phyloP scores from a whole-genome alignment of 495 filamentous ascomycete species.

The Geoglossum glabrum region DNA sequence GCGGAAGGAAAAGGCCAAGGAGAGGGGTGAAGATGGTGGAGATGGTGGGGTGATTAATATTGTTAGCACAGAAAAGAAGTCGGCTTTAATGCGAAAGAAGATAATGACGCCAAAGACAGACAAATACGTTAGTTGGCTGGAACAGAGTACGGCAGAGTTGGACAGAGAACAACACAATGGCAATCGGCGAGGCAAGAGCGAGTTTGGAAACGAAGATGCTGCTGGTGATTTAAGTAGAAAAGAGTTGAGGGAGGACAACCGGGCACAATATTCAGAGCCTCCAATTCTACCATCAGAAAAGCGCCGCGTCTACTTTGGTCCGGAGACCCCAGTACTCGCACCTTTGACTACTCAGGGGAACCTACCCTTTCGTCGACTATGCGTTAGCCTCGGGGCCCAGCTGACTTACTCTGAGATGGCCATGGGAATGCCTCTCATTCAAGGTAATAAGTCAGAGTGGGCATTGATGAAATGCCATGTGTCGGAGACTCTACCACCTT shows the following conservation, averaged over 20 bases:
- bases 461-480: slow-evolving; percentile 79
- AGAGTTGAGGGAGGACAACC: slow-evolving; percentile 35
- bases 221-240: slow-evolving; percentile 21
- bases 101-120: slow-evolving; percentile 49
- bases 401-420: slow-evolving; percentile 98
- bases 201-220: slow-evolving; percentile 6
- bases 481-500: slow-evolving; percentile 50
- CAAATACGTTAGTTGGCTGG: slow-evolving; percentile 52
- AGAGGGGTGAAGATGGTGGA: slow-evolving; percentile 7
- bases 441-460: slow-evolving; percentile 84
- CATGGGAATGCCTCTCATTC: slow-evolving; percentile 74
- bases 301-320: slow-evolving; percentile 74
- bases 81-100: slow-evolving; percentile 45
- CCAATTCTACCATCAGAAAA: slow-evolving; percentile 86
- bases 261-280: slow-evolving; percentile 62
- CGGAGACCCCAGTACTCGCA: slow-evolving; percentile 77
- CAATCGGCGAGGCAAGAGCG: slow-evolving; percentile 9
- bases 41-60: slow-evolving; percentile 58
- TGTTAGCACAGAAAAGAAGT: slow-evolving; percentile 41
- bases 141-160: slow-evolving; percentile 33
- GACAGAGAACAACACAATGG: slow-evolving; percentile 26
- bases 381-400: slow-evolving; percentile 70
- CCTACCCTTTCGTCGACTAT: slow-evolving; percentile 85
- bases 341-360: slow-evolving; percentile 93
- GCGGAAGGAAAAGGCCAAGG: slow-evolving; percentile 20